phyloP scores from a whole-genome alignment of 2,329 filamentous ascomycete genomes.

The Curvularia sp. region DNA sequence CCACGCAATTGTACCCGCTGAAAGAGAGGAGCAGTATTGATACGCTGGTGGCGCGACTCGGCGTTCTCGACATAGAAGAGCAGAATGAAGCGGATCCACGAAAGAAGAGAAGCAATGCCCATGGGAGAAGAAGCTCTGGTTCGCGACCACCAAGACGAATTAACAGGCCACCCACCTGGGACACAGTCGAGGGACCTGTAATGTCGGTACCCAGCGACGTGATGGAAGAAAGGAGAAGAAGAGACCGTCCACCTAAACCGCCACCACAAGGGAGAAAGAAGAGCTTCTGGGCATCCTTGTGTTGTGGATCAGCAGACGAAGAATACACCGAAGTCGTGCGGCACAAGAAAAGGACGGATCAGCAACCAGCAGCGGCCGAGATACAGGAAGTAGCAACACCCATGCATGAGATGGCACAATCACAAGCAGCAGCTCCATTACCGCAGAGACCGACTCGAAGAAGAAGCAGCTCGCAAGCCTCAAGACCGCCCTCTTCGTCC shows the following conservation, averaged over 20 bases:
- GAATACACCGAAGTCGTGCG: slow-evolving; percentile 49
- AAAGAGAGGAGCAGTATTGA: slow-evolving; percentile 80
- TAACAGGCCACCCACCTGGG: slow-evolving; percentile 54
- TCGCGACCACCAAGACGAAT: slow-evolving; percentile 33
- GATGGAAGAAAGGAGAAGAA: slow-evolving; percentile 38
- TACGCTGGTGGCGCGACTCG: slow-evolving; percentile 80
- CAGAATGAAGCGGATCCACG: slow-evolving; percentile 47
- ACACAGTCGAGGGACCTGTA: slow-evolving; percentile 54
- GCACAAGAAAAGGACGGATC: slow-evolving; percentile 46
- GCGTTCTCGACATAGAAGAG: slow-evolving; percentile 70
- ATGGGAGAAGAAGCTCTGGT: slow-evolving; percentile 25
- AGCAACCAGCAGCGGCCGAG: slow-evolving; percentile 7
- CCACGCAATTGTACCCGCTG: slow-evolving; percentile 61
- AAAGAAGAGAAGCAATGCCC: slow-evolving; percentile 35
- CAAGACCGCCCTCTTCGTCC: slow-evolving; percentile 11
- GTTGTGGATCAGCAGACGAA: slow-evolving; percentile 51
- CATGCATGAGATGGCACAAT: slow-evolving; percentile 25
- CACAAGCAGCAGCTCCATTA: slow-evolving; percentile 12
- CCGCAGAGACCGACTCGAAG: slow-evolving; percentile 12
- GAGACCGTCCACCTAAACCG: slow-evolving; percentile 24
- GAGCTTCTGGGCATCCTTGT: slow-evolving; percentile 53
- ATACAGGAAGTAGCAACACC: slow-evolving; percentile 18
- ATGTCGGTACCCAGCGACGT: slow-evolving; percentile 53
- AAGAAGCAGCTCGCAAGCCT: slow-evolving; percentile 9
- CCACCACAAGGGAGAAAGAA: slow-evolving; percentile 39